Evolutionary conservation across 306 rosid species (phyloP), one percentile per base, ranked within the genome.

Genomic region (Delonix regia): DNA sequence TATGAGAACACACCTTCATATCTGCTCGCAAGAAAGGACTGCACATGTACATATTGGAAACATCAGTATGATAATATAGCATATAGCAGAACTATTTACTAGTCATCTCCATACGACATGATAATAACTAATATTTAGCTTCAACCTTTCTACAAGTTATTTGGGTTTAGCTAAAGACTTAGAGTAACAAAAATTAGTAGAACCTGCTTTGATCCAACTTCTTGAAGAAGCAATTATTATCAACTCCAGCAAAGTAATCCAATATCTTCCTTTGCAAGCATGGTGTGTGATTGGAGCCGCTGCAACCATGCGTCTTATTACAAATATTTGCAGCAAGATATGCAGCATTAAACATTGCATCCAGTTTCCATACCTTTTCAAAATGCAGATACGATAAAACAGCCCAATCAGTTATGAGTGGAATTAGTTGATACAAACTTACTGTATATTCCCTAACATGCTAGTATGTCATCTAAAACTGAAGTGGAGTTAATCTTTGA

Each of bases 21-120:
- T 95, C 98, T 67, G 97, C 97, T 78, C 87, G 91, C 85, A 95
- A 84, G 82, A 94, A 92, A 74, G 89, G 91, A 86, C 97, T 94
- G 97, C 97, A 90, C 74, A 77, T 14, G 81, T 63, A 77, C 87
- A 90, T 75, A 78, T 34, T 47, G 69, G 67, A 27, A 47, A 67
- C 33, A 83, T 89, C 56, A 91, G 88, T 78, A 82, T 41, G 62
- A 71, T 49, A 24, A 74, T 51, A 57, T n/a, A 78, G 39, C 45
- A 83, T 52, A 57, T 9, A 64, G 44, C 63, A 69, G 36, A 56
- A 81, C 49, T 62, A 55, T 70, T 59, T 52, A 28, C 42, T 51
- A 41, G 49, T 45, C 69, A 56, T 75, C 82, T 47, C 36, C 75
- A 77, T 77, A 47, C 18, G 48, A 47, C 9, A 39, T 39, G 27